Conservation (phyloP, 176 grass and related monocot genomes). For the Hsuehochloa calcarea region DNA sequence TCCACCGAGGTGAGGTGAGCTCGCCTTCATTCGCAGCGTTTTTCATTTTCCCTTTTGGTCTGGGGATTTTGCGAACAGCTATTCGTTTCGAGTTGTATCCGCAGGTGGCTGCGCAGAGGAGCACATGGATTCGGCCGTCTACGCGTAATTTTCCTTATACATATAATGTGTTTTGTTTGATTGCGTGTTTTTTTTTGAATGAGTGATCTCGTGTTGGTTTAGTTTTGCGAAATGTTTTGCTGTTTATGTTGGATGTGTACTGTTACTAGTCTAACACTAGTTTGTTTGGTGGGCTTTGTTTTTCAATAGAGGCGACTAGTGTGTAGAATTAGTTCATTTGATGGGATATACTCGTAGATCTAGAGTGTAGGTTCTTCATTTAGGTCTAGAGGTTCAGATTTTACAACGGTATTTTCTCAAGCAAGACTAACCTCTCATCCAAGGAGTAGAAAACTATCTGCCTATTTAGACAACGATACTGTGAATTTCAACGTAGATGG, state of each 20-base stretch:
- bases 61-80: background rate
- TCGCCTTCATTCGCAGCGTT: background rate
- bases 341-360: background rate
- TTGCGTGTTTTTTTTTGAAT: background rate
- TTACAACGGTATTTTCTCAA: too few species aligned
- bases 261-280: background rate
- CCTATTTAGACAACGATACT: too few species aligned
- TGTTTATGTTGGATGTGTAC: background rate
- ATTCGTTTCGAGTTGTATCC: too few species aligned
- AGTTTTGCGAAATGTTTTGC: background rate
- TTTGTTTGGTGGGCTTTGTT: background rate
- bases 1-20: slow-evolving; percentile 47
- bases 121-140: slow-evolving; percentile 22
- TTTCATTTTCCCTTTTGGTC: slow-evolving; percentile 6
- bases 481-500: too few species aligned
- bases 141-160: slow-evolving; percentile 32
- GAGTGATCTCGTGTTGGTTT: background rate
- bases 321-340: background rate
- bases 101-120: slow-evolving; percentile 29
- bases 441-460: too few species aligned
- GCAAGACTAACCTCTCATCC: too few species aligned
- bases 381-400: too few species aligned
- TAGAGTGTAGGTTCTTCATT: too few species aligned
- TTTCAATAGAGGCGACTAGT: background rate
- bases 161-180: background rate